Evolutionary conservation across 352 stramenopile genomes (phyloP).

Genomic region (Phytophthora quininea): DNA sequence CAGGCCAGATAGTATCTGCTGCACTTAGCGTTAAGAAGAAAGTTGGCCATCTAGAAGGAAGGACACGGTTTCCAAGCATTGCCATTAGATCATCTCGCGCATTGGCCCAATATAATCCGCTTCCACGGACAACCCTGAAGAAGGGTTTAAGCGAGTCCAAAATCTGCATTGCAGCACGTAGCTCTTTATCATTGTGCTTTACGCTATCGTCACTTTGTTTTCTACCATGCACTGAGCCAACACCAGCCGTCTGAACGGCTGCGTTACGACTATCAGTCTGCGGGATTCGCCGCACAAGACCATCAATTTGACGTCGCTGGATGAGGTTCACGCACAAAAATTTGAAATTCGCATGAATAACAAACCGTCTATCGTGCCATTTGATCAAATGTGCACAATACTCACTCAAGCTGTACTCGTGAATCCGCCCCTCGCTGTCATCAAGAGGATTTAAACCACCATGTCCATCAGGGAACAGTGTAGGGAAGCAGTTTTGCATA

Average conservation of each 20-base stretch:
- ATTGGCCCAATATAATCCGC: conserved; percentile 21
- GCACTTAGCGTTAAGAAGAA: conserved; percentile 1
- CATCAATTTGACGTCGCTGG: conserved; percentile 24
- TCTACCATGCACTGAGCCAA: background rate
- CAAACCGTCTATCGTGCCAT: too few relatives aligned
- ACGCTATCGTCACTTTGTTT: background rate
- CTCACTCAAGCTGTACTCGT: too few relatives aligned
- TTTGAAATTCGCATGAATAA: conserved; percentile 16
- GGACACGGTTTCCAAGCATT: conserved; percentile 15
- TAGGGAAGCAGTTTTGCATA: too few relatives aligned
- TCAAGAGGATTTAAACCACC: too few relatives aligned
- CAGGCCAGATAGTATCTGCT: background rate
- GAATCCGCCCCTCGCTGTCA: too few relatives aligned
- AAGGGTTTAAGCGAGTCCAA: conserved; percentile 17
- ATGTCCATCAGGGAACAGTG: too few relatives aligned
- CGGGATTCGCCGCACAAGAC: conserved; percentile 9
- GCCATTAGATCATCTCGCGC: conserved; percentile 16
- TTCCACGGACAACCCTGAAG: conserved; percentile 14
- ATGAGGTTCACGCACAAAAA: conserved; percentile 33
- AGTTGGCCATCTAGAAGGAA: background rate
- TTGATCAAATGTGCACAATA: too few relatives aligned
- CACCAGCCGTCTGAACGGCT: background rate
- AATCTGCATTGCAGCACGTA: background rate
- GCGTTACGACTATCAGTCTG: background rate
- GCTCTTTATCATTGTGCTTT: too few relatives aligned